These are phyloP conservation scores for Castanea crenata DNA, from an alignment of 306 rosid genomes.

Conservation along the genomic window DNA sequence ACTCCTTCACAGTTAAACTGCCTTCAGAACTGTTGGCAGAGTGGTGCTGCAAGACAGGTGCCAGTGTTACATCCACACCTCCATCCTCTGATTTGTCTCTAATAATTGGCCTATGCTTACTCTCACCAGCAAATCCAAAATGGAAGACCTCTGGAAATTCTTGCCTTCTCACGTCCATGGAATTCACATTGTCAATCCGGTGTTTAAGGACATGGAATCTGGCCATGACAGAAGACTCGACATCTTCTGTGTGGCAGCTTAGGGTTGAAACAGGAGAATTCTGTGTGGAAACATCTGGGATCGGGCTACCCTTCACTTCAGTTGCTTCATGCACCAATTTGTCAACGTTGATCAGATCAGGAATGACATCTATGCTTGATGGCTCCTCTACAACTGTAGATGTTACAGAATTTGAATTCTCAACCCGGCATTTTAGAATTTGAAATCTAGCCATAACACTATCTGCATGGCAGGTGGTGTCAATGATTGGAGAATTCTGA, in stretches of 20 bases:
- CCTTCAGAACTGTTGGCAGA: slow-evolving; percentile 27
- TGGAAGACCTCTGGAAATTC: slow-evolving; percentile 17
- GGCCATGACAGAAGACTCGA: slow-evolving; percentile 56
- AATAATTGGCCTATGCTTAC: slow-evolving; percentile 28
- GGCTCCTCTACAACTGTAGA: slow-evolving; percentile 15
- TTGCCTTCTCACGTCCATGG: slow-evolving; percentile 28
- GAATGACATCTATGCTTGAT: slow-evolving; percentile 33
- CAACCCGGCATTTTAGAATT: slow-evolving; percentile 31
- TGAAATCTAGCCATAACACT: slow-evolving; percentile 42
- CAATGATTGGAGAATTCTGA: slow-evolving; percentile 21
- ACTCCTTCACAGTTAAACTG: slow-evolving; percentile 26
- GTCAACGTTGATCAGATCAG: slow-evolving; percentile 31
- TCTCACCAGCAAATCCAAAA: slow-evolving; percentile 31
- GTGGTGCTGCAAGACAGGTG: slow-evolving; percentile 21
- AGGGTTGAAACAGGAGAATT: slow-evolving; percentile 30
- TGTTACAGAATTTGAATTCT: slow-evolving; percentile 12
- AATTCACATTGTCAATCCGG: slow-evolving; percentile 34
- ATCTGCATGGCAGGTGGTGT: slow-evolving; percentile 29
- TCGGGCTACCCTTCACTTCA: slow-evolving; percentile 23
- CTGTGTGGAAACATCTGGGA: slow-evolving; percentile 16
- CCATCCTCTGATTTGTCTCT: slow-evolving; percentile 29
- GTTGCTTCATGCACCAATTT: slow-evolving; percentile 15
- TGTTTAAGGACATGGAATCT: slow-evolving; percentile 45
- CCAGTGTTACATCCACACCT: slow-evolving; percentile 22
- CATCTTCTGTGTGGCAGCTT: slow-evolving; percentile 19